These are phyloP conservation scores for Colletotrichum scovillei DNA, from an alignment of 2,329 filamentous ascomycete species.

Conservation along the genomic window DNA sequence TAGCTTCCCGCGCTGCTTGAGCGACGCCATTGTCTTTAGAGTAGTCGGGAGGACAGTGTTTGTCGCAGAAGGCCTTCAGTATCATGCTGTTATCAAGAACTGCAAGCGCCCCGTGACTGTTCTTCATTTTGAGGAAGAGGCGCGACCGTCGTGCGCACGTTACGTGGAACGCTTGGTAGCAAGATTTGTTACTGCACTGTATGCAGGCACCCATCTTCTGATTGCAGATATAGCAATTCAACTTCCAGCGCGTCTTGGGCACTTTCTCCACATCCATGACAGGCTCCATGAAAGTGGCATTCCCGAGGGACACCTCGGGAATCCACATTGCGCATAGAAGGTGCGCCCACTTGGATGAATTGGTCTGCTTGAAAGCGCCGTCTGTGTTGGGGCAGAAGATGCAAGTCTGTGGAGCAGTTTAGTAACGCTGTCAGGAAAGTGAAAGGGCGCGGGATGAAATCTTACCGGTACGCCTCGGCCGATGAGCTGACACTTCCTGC, in stretches of 20 bases:
- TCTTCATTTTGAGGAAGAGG: conserved; percentile 97
- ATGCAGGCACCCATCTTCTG: conserved; percentile 99
- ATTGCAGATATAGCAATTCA: conserved; percentile 95
- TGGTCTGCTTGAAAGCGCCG: conserved; percentile 98
- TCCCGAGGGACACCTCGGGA: conserved; percentile 93
- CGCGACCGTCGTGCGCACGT: conserved; percentile 91
- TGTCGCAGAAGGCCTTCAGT: conserved; percentile 95
- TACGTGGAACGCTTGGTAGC: conserved; percentile 96
- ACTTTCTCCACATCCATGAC: conserved; percentile 99
- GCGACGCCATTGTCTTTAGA: conserved; percentile 86
- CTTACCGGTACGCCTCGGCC: conserved; percentile 87
- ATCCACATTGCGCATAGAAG: conserved; percentile 98
- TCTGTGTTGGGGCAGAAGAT: conserved; percentile 99
- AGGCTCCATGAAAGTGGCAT: conserved; percentile 97
- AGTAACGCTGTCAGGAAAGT: neutral
- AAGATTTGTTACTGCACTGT: conserved; percentile 97
- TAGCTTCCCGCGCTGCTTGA: conserved; percentile 82
- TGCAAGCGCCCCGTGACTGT: conserved; percentile 81
- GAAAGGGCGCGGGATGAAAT: conserved; percentile 31
- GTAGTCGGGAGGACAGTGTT: conserved; percentile 92
- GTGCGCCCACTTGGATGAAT: conserved; percentile 96
- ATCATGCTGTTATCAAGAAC: conserved; percentile 83
- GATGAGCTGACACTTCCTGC: conserved; percentile 95
- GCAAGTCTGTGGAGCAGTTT: conserved; percentile 71
- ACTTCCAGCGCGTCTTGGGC: conserved; percentile 91